These are phyloP conservation scores for Cystobasidium slooffiae DNA, from an alignment of 1,284 basidiomycete genomes.

Conservation along the genomic window DNA sequence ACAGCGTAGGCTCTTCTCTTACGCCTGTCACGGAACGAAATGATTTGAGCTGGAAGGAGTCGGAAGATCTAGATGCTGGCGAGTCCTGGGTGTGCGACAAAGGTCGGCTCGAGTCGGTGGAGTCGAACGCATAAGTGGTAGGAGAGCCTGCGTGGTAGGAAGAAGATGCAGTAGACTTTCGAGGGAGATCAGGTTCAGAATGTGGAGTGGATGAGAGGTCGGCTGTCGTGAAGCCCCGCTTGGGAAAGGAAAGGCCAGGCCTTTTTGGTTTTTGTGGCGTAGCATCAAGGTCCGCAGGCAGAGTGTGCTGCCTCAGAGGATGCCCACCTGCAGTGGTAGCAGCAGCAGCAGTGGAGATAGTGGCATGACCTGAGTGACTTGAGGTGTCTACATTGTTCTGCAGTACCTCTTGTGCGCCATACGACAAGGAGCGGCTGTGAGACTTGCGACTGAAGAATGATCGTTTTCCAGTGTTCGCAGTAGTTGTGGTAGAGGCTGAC, in stretches of 20 bases:
- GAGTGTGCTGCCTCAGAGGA: constrained; percentile 39
- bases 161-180: neutral
- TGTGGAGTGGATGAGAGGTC: neutral
- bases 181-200: neutral
- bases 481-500: neutral
- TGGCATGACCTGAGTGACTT: neutral
- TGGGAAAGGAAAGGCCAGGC: constrained; percentile 25
- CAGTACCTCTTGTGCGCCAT: neutral
- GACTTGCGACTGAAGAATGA: constrained; percentile 26
- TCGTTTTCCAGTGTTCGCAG: constrained; percentile 10
- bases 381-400: neutral
- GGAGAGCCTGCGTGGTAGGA: neutral
- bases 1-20: constrained; percentile 36
- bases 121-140: neutral
- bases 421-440: constrained; percentile 10
- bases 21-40: constrained; percentile 36
- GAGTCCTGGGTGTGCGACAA: neutral
- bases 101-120: neutral
- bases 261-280: constrained; percentile 22
- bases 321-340: constrained; percentile 1
- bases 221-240: constrained; percentile 10
- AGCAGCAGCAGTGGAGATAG: neutral
- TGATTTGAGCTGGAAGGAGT: constrained; percentile 36
- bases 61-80: constrained; percentile 15
- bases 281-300: constrained; percentile 26